Base-by-base conservation (phyloP, 2,329 filamentous ascomycete genomes). In the Colletotrichum chlorophyti region DNA sequence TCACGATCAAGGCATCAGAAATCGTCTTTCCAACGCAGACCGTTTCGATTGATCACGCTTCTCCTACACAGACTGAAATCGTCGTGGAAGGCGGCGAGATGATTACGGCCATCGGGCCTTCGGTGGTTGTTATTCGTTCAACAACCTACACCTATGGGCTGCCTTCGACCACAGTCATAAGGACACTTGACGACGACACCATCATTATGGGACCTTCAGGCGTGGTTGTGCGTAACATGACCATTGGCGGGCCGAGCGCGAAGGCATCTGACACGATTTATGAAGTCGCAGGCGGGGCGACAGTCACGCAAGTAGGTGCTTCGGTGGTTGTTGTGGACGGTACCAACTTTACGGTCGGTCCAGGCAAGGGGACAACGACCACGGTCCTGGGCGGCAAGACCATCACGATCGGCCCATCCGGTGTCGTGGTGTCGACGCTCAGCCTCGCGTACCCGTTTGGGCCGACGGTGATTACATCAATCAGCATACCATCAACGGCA, bases 261-360 rank as follows among this genome's bases (percentile, higher is more conserved):
- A 62, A 64, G 3, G 47, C 68, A 1, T 69, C 66, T 1, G 72
- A 71, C 11, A 80, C 76, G 1, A 69, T 72, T 3, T 78, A 74
- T 64, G 78, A 77, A 38, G 76, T 83, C 53, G 75, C 82, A 8
- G 82, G 82, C 48, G 82, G 82, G 10, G 81, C 76, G 14, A 83
- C 82, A 3, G 72, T 84, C 49, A 82, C 79, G 14, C 75, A 79
- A 63, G 64, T 83, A 8, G 78, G 76, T n/a, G 69, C 77, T 1
- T 79, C 76, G 3, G 70, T 77, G 11, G 76, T 82, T 1, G 75
- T 86, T 24, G 72, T 88, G 45, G 71, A 74, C 31, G 79, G 78
- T 29, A 70, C 70, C 3, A 83, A 79, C 0, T 85, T 83, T 63
- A 81, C 78, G 2, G 69, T 86, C 45, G 82, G 82, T 0, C 73